Conservation (phyloP, 2,329 filamentous ascomycete genomes). For the Penicillium hesseltinei region DNA sequence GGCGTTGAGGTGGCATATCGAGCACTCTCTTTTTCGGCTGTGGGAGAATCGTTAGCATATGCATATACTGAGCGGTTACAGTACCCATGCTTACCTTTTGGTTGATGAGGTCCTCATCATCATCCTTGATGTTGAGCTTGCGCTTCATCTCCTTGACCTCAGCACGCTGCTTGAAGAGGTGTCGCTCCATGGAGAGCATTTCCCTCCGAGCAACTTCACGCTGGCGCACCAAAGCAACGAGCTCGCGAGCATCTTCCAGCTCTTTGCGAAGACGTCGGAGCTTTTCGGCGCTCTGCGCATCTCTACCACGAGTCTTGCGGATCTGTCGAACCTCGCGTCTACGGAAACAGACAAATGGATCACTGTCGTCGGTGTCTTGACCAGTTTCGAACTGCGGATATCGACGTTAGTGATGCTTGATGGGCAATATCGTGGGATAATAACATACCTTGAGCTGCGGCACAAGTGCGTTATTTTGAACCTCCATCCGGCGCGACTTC, state of each 20-base stretch:
- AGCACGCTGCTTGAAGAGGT: slow-evolving; percentile 78
- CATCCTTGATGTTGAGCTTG: slow-evolving; percentile 81
- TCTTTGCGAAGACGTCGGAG: slow-evolving; percentile 87
- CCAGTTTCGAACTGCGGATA: slow-evolving; percentile 72
- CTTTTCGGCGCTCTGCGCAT: slow-evolving; percentile 92
- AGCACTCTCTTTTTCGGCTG: slow-evolving; percentile 69
- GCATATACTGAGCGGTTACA: slow-evolving; percentile 32
- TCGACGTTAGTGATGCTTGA: slow-evolving; percentile 15
- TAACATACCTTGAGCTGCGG: slow-evolving; percentile 67
- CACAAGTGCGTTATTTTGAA: slow-evolving; percentile 70
- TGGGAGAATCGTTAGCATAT: slow-evolving; percentile 41
- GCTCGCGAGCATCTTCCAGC: slow-evolving; percentile 80
- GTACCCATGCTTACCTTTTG: slow-evolving; percentile 67
- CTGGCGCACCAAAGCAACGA: slow-evolving; percentile 73
- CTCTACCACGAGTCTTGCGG: slow-evolving; percentile 88
- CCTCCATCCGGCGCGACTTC: slow-evolving; percentile 67
- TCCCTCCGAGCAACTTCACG: slow-evolving; percentile 79
- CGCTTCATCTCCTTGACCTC: slow-evolving; percentile 85
- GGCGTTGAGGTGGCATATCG: slow-evolving; percentile 61
- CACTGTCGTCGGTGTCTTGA: slow-evolving; percentile 89
- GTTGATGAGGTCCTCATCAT: slow-evolving; percentile 93
- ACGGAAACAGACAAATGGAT: slow-evolving; percentile 97
- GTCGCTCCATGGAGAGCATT: slow-evolving; percentile 69
- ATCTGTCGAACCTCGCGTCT: slow-evolving; percentile 90
- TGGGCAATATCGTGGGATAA: not conserved